Conservation (phyloP, 257 asterid species). For the Buddleja alternifolia region DNA sequence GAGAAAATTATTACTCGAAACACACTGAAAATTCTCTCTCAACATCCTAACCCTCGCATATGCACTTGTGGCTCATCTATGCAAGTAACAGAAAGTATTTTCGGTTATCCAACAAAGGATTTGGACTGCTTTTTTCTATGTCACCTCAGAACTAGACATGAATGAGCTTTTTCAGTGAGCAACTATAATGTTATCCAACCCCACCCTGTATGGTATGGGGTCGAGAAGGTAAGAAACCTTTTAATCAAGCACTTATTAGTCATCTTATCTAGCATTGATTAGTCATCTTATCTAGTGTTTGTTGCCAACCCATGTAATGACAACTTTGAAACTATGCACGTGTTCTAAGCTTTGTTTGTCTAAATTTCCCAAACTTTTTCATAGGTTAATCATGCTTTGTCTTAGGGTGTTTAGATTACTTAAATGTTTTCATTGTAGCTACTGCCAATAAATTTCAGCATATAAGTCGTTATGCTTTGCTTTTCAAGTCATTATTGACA, state of each 20-base stretch:
- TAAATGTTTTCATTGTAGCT: conserved; percentile 22
- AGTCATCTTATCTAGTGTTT: not conserved
- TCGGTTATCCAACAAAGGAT: not conserved
- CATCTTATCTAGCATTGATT: no score
- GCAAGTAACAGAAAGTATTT: no score
- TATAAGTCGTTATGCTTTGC: conserved; percentile 26
- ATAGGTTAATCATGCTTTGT: conserved; percentile 12
- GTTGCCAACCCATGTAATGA: conserved; percentile 10
- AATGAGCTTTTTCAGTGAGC: conserved; percentile 19
- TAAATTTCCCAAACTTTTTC: not conserved
- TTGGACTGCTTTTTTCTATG: conserved; percentile 2
- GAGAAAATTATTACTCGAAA: no score
- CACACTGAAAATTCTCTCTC: no score
- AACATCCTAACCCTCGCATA: no score
- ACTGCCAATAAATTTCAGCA: not conserved
- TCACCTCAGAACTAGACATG: conserved; percentile 34
- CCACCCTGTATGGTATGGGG: not conserved
- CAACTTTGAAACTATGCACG: conserved; percentile 10
- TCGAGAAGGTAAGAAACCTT: conserved; percentile 18
- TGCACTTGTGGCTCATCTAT: no score
- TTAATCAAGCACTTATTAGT: not conserved
- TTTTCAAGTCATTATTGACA: conserved; percentile 26
- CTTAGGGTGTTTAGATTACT: conserved; percentile 18
- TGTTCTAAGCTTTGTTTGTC: not conserved
- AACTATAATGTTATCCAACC: not conserved